Evolutionary conservation across 1,284 basidiomycete genomes (phyloP).

Genomic region (Chiua sp.): DNA sequence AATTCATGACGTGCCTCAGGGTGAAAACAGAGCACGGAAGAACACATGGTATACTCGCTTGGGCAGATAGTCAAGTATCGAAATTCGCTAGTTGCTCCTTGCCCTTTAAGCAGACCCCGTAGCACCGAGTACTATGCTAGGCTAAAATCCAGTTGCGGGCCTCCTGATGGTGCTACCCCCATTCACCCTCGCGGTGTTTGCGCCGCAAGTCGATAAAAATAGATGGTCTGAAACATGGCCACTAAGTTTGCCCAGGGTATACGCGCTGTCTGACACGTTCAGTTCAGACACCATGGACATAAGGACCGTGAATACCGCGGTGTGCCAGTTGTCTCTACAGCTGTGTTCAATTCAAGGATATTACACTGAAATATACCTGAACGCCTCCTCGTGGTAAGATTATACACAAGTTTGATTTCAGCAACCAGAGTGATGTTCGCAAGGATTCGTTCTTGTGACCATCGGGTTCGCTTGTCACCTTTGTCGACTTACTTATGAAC

Average conservation of each 20-base stretch:
- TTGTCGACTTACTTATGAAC: constrained; percentile 59
- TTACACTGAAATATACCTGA: constrained; percentile 3
- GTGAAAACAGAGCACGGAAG: constrained; percentile 36
- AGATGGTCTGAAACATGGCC: background rate
- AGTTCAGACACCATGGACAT: constrained; percentile 69
- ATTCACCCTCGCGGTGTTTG: constrained; percentile 70
- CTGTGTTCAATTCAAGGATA: constrained; percentile 4
- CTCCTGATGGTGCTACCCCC: too few relatives aligned
- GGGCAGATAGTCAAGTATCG: constrained; percentile 69
- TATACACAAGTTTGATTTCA: constrained; percentile 67
- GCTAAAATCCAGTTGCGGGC: constrained; percentile 64
- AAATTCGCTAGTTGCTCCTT: constrained; percentile 70
- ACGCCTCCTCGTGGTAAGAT: constrained; percentile 78
- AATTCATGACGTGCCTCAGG: constrained; percentile 18
- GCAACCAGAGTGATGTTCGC: constrained; percentile 67
- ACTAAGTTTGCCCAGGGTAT: constrained; percentile 65
- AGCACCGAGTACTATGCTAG: constrained; percentile 71
- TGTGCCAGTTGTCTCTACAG: constrained; percentile 50
- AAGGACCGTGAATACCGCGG: constrained; percentile 68
- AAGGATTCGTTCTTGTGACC: constrained; percentile 73
- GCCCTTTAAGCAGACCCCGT: too few relatives aligned
- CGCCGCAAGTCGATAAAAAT: constrained; percentile 48
- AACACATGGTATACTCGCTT: constrained; percentile 61
- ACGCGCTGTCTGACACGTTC: constrained; percentile 43
- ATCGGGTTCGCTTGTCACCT: constrained; percentile 70